Conservation (phyloP, 2,329 filamentous ascomycete species). For the Ophiosphaerella korrae region DNA sequence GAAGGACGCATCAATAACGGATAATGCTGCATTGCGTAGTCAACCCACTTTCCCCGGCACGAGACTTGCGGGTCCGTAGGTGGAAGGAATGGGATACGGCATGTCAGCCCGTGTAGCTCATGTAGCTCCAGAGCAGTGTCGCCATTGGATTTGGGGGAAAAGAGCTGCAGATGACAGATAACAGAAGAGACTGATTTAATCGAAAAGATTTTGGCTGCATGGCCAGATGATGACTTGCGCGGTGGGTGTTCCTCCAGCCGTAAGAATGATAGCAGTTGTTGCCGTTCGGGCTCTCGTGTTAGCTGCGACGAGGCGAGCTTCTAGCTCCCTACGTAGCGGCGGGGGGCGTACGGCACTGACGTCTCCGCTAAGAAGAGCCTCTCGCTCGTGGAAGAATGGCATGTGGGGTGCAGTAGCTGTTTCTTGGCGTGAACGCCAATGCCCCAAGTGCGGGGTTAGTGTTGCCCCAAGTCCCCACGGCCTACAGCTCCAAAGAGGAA, state of each 20-base stretch:
- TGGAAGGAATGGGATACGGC: slow-evolving; percentile 6
- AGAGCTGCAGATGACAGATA: too few species aligned
- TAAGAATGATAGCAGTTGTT: slow-evolving; percentile 11
- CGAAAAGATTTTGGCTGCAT: not conserved
- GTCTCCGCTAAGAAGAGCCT: slow-evolving; percentile 8
- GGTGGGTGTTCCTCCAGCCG: slow-evolving; percentile 10
- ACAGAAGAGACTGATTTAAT: too few species aligned
- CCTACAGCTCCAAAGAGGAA: slow-evolving; percentile 5
- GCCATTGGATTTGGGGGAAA: too few species aligned
- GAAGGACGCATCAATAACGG: slow-evolving; percentile 19
- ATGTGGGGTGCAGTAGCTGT: slow-evolving; percentile 43
- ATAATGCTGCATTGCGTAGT: slow-evolving; percentile 15
- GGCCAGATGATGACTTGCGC: slow-evolving; percentile 10
- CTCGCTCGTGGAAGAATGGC: slow-evolving; percentile 27
- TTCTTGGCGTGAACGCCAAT: slow-evolving; percentile 30
- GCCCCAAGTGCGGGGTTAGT: slow-evolving; percentile 29
- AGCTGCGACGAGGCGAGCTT: slow-evolving; percentile 10
- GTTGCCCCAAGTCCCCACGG: not conserved
- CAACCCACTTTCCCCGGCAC: slow-evolving; percentile 19
- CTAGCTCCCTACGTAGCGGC: slow-evolving; percentile 15
- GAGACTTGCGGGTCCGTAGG: slow-evolving; percentile 33
- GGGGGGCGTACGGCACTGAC: slow-evolving; percentile 28
- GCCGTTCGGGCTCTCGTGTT: not conserved
- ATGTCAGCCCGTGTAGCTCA: slow-evolving; percentile 6
- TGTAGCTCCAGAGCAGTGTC: not conserved